These are phyloP conservation scores for Begonia loranthoides DNA, from an alignment of 306 rosid species.

Conservation along the genomic window DNA sequence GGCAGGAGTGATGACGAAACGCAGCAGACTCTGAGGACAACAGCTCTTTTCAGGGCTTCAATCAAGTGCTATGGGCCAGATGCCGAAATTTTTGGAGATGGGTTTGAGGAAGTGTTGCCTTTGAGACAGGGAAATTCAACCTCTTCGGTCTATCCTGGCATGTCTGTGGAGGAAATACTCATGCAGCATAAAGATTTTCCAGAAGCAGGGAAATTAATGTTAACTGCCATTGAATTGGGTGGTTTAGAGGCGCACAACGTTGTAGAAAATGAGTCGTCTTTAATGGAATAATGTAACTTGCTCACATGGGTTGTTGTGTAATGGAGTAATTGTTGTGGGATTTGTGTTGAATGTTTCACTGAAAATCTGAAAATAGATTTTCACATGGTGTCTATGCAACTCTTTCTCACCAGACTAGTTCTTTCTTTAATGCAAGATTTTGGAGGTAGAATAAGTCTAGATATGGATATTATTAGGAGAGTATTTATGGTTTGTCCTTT, in stretches of 20 bases:
- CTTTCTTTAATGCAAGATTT: too few relatives aligned
- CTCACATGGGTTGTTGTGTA: neutral
- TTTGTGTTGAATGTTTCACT: conserved; percentile 1
- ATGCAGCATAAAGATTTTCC: conserved; percentile 84
- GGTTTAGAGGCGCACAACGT: conserved; percentile 28
- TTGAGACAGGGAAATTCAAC: conserved; percentile 55
- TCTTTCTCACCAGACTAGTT: too few relatives aligned
- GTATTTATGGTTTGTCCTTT: too few relatives aligned
- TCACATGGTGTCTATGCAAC: too few relatives aligned
- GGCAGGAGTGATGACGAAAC: conserved; percentile 89
- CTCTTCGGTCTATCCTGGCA: conserved; percentile 23
- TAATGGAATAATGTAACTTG: conserved; percentile 36
- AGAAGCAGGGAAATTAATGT: conserved; percentile 85
- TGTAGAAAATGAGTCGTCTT: conserved; percentile 36
- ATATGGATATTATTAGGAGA: too few relatives aligned
- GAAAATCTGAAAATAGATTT: too few relatives aligned
- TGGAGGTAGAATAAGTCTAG: too few relatives aligned
- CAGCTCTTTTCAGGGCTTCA: conserved; percentile 65
- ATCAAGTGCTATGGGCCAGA: conserved; percentile 59
- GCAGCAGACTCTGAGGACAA: conserved; percentile 38
- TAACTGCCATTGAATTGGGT: conserved; percentile 76
- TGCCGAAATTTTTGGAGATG: conserved; percentile 64
- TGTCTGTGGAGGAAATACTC: conserved; percentile 65
- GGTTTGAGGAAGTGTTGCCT: conserved; percentile 55
- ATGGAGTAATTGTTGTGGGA: neutral